phyloP scores from a whole-genome alignment of 805 yeast genomes.

The Metschnikowia chrysomelidarum region DNA sequence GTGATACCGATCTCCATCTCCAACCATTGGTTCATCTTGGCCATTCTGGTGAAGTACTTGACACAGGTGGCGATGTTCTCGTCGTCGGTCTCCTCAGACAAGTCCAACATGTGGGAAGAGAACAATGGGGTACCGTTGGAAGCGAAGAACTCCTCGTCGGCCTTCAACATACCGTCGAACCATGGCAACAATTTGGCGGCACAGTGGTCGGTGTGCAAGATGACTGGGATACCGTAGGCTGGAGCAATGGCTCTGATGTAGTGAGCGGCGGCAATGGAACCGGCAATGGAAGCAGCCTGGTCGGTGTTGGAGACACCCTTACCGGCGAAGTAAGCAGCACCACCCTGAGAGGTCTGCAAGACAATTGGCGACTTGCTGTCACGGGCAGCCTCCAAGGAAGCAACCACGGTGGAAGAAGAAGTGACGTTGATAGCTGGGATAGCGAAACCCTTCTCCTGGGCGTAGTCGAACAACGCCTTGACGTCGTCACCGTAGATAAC shows the following conservation, averaged over 20 bases:
- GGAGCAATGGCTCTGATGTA: slow-evolving; percentile 97
- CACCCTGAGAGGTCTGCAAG: slow-evolving; percentile 97
- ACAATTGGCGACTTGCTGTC: slow-evolving; percentile 81
- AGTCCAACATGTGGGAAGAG: slow-evolving; percentile 98
- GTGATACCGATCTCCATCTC: slow-evolving; percentile 99
- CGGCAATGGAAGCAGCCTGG: slow-evolving; percentile 92
- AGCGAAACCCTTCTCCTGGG: slow-evolving; percentile 90
- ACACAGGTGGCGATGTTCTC: slow-evolving; percentile 93
- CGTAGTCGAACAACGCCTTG: slow-evolving; percentile 79
- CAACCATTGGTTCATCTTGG: slow-evolving; percentile 94
- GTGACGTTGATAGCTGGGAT: slow-evolving; percentile 99
- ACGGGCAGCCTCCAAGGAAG: slow-evolving; percentile 50
- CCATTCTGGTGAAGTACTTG: slow-evolving; percentile 91
- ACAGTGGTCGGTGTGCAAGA: slow-evolving; percentile 98
- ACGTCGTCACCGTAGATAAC: slow-evolving; percentile 99
- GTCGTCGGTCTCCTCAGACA: slow-evolving; percentile 94
- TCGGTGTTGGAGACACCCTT: slow-evolving; percentile 94
- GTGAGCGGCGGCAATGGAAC: slow-evolving; percentile 97
- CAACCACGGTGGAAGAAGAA: slow-evolving; percentile 86
- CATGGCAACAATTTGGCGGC: slow-evolving; percentile 97
- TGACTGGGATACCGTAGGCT: slow-evolving; percentile 92
- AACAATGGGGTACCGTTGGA: slow-evolving; percentile 90
- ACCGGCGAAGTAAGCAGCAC: slow-evolving; percentile 99
- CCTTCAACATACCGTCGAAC: slow-evolving; percentile 97
- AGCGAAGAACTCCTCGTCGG: slow-evolving; percentile 91